Evolutionary conservation across 2,329 filamentous ascomycete genomes (phyloP).

Genomic region (Escovopsis sp.): DNA sequence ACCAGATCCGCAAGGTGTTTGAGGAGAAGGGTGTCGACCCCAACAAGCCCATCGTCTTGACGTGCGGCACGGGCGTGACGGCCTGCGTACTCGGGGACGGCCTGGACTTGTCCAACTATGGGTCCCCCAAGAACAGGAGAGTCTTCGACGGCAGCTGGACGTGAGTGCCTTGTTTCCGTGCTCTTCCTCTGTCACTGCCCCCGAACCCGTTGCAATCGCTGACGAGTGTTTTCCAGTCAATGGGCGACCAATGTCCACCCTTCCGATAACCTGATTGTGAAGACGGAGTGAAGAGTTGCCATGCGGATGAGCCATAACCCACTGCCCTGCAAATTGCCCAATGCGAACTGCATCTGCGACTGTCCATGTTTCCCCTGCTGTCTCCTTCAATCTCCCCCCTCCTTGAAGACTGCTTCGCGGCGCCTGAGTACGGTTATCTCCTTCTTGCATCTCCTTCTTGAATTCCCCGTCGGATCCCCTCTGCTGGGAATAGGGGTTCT

Average conservation of each 20-base stretch:
- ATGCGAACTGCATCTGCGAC: too few relatives aligned
- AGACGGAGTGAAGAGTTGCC: slow-evolving; percentile 21
- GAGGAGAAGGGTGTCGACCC: slow-evolving; percentile 66
- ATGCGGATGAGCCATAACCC: slow-evolving; percentile 1
- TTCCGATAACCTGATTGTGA: slow-evolving; percentile 46
- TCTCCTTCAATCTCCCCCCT: too few relatives aligned
- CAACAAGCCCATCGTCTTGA: slow-evolving; percentile 66
- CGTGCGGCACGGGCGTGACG: slow-evolving; percentile 87
- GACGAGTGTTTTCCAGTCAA: slow-evolving; percentile 28
- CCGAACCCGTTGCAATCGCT: not conserved
- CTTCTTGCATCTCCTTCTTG: too few relatives aligned
- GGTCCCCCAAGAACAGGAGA: slow-evolving; percentile 47
- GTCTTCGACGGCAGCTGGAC: slow-evolving; percentile 98
- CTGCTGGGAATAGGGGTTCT: too few relatives aligned
- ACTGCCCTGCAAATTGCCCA: slow-evolving; percentile 2
- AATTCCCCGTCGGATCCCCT: too few relatives aligned
- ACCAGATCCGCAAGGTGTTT: slow-evolving; percentile 62
- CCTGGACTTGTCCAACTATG: slow-evolving; percentile 62
- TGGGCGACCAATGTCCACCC: slow-evolving; percentile 52
- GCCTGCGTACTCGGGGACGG: slow-evolving; percentile 84
- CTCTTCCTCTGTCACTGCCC: too few relatives aligned
- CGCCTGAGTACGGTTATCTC: too few relatives aligned
- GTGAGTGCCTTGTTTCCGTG: slow-evolving; percentile 41
- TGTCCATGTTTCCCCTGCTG: too few relatives aligned
- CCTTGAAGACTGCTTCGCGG: too few relatives aligned